Evolutionary conservation across 768 basidiomycete species (phyloP), one percentile per base, ranked within the genome.

Genomic region (Leccinum obscurum): DNA sequence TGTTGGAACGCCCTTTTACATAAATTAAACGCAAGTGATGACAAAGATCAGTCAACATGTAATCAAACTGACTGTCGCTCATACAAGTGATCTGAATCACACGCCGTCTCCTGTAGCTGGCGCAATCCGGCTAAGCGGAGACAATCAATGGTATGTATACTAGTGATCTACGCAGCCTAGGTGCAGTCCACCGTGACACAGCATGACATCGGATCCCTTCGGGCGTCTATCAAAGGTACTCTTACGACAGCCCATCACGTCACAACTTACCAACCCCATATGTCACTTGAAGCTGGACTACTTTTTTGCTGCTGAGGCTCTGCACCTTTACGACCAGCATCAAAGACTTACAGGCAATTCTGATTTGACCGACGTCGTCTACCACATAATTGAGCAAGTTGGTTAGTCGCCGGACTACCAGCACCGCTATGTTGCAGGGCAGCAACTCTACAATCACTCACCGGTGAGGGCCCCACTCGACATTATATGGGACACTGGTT

Each of bases 21-120:
- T 22, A 5, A n/a, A 57, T 57, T 55, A 44, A 57, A 34, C 13
- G 1, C 10, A 24, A 28, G 22, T 30, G 54, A 55, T 20, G 46
- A 32, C 30, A 32, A 44, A 14, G 24, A 37, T 56, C 30, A 56
- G 3, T 14, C 34, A n/a, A 55, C 52, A 6, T 24, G 1, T 4
- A 13, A 56, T 41, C 57, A 59, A 48, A 37, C 10, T 8, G 10
- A 46, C 56, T 28, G 57, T n/a, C 56, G 28, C 26, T 30, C n/a
- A 22, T n/a, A 14, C 20, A 26, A 28, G 35, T 41, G 54, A 55
- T 55, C 20, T 20, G 20, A 11, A 46, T 13, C 39, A 28, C n/a
- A 17, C 15, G 26, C 56, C 11, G 20, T 26, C 20, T 14, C 20
- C 8, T 22, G 4, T 28, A n/a, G 14, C n/a, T 59, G 10, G 52